Evolutionary conservation across 345 rosid species (phyloP).

Genomic region (Carallia pectinifolia): DNA sequence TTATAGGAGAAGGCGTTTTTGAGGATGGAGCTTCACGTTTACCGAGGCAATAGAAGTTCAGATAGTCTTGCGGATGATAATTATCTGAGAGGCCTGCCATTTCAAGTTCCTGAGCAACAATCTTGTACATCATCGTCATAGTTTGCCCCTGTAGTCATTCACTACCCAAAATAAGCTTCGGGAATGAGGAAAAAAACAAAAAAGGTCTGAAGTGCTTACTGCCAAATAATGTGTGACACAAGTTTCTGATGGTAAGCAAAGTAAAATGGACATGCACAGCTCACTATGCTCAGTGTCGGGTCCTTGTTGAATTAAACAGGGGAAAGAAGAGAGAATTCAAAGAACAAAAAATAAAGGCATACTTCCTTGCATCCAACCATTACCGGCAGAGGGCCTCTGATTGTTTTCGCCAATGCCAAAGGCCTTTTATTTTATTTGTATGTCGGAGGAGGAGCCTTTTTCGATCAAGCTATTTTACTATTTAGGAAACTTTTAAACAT

Average conservation of each 20-base stretch:
- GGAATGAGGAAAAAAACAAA: background rate
- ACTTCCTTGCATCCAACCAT: no score
- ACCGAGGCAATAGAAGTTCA: slow-evolving; percentile 75
- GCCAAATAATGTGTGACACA: background rate
- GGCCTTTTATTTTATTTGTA: no score
- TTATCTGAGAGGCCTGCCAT: slow-evolving; percentile 39
- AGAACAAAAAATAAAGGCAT: no score
- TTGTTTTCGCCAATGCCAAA: no score
- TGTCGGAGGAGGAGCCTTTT: no score
- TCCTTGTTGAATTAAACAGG: no score
- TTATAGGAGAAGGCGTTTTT: slow-evolving; percentile 8
- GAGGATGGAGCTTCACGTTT: slow-evolving; percentile 44
- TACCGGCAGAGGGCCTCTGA: no score
- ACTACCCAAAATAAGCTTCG: slow-evolving; percentile 7
- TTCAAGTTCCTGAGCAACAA: slow-evolving; percentile 46
- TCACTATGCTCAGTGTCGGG: no score
- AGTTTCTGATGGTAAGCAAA: background rate
- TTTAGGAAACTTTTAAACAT: no score
- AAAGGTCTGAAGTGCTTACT: background rate
- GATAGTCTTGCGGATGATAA: slow-evolving; percentile 52
- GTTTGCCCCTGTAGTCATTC: slow-evolving; percentile 55
- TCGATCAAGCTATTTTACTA: no score
- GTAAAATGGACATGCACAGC: background rate
- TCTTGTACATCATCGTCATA: slow-evolving; percentile 65
- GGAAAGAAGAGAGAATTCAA: no score